These are phyloP conservation scores for Rhodotorula babjevae DNA, from an alignment of 768 basidiomycete genomes.

Conservation along the genomic window DNA sequence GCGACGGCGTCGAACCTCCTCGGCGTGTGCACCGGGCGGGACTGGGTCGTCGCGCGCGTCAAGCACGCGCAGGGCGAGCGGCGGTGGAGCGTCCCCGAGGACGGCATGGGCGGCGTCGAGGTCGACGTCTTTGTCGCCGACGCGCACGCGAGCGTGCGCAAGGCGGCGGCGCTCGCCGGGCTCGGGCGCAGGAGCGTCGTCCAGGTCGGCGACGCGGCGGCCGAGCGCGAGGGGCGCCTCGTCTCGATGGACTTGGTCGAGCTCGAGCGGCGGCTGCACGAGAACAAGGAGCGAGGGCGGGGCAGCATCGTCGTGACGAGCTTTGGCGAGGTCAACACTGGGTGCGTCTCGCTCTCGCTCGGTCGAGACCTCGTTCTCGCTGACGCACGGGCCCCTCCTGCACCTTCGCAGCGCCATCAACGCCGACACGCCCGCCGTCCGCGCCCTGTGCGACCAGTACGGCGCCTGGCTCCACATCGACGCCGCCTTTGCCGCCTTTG, in stretches of 20 bases:
- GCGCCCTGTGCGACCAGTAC: conserved; percentile 47
- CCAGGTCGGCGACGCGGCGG: conserved; percentile 36
- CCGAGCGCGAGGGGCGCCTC: conserved; percentile 26
- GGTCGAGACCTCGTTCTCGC: no score
- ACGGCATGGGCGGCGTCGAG: conserved; percentile 46
- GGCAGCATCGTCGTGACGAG: conserved; percentile 43
- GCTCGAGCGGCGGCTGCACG: conserved; percentile 45
- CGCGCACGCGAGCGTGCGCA: conserved; percentile 50
- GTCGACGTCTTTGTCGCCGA: conserved; percentile 47
- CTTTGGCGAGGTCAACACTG: conserved; percentile 53
- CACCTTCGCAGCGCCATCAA: conserved; percentile 45
- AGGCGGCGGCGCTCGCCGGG: conserved; percentile 50
- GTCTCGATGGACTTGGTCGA: conserved; percentile 45
- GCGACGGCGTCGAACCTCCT: conserved; percentile 52
- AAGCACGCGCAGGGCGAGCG: conserved; percentile 20
- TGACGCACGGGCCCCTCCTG: no score
- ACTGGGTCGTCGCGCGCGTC: conserved; percentile 44
- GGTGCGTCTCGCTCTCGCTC: conserved; percentile 28
- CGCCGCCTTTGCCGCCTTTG: conserved; percentile 53
- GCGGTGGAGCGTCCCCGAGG: conserved; percentile 48
- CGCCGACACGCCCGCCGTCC: conserved; percentile 43
- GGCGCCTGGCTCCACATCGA: conserved; percentile 52
- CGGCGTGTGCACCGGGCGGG: conserved; percentile 50
- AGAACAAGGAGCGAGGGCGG: conserved; percentile 42
- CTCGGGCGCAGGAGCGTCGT: conserved; percentile 49